Evolutionary conservation across 1,284 basidiomycete genomes (phyloP), one percentile per base, ranked within the genome.

Genomic region (Cryptococcus amylolentus): DNA sequence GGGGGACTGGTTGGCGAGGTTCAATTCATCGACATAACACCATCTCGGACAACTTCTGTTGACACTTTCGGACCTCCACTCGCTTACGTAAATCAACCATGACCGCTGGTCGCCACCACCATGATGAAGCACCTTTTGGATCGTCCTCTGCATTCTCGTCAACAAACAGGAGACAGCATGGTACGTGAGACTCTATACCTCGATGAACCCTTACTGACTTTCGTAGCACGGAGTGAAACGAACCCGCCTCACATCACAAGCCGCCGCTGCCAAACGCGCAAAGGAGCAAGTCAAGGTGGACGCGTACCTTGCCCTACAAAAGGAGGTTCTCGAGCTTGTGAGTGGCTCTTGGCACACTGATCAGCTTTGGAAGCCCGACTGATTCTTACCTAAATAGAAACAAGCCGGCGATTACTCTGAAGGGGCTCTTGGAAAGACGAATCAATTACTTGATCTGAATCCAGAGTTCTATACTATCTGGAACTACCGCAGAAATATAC

Each of bases 381-480:
- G 23, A 43, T 13, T 45, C 5, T 26, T 48, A 2, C 35, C 38
- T 23, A 20, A 42, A 39, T 51, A 93, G 90, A 90, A 88, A 80
- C 83, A 82, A 63, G 70, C 72, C 2, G 76, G 78, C 42, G 87
- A 88, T 53, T 87, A 83, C 80, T 84, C 85, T 51, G 71, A 75
- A 28, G 86, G 88, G 18, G 84, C 89, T 0, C 83, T 95, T 35
- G 80, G 82, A 20, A 78, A 86, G 46, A 93, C 90, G 2, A 86
- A 84, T n/a, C 80, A 80, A 31, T 76, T 93, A n/a, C 83, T 94
- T 9, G 84, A 87, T 58, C 64, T 86, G 52, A 93, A 94, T 70
- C 89, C 91, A 6, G 91, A 94, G 63, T 91, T 91, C 71, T 95
- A 94, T 75, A 92, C 91, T 1, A 79, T 90, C 46, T 96, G 93